Evolutionary conservation across 192 early-diverging fungal species (phyloP).

Genomic region (Blastocladiella britannica): DNA sequence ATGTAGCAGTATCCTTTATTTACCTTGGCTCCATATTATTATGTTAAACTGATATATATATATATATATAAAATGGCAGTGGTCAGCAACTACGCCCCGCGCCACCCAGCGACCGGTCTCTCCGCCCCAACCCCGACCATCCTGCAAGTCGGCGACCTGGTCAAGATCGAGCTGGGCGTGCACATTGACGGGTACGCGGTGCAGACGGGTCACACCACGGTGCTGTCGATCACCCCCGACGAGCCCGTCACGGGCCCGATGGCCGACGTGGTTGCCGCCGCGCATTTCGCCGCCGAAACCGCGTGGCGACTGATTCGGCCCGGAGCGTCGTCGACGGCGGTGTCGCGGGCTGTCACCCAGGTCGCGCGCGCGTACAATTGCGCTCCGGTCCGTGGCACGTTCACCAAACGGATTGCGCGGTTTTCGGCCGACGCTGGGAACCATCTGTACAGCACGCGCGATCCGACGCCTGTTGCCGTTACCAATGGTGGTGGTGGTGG

Average conservation of each 20-base stretch:
- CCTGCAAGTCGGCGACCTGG: slow-evolving; percentile 56
- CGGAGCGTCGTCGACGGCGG: slow-evolving; percentile 34
- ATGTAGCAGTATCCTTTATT: slow-evolving; percentile 60
- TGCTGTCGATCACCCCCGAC: slow-evolving; percentile 40
- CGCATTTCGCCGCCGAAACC: slow-evolving; percentile 63
- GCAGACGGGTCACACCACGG: slow-evolving; percentile 58
- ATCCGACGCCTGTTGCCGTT: slow-evolving; percentile 8
- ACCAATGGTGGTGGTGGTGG: background rate
- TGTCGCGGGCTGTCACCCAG: slow-evolving; percentile 35
- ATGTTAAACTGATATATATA: no score
- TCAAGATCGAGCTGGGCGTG: slow-evolving; percentile 74
- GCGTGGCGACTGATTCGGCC: slow-evolving; percentile 57
- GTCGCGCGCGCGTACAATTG: slow-evolving; percentile 41
- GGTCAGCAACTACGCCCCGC: no score
- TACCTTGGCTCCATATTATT: no score
- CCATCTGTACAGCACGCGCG: slow-evolving; percentile 30
- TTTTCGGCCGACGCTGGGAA: slow-evolving; percentile 47
- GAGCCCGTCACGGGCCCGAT: slow-evolving; percentile 22
- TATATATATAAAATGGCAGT: no score
- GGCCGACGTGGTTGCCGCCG: slow-evolving; percentile 63
- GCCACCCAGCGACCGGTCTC: no score
- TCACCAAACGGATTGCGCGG: slow-evolving; percentile 47
- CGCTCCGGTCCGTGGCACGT: slow-evolving; percentile 41
- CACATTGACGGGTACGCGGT: slow-evolving; percentile 85
- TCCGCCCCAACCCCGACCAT: no score